Evolutionary conservation across 306 rosid genomes (phyloP).

Genomic region (Malus orientalis): DNA sequence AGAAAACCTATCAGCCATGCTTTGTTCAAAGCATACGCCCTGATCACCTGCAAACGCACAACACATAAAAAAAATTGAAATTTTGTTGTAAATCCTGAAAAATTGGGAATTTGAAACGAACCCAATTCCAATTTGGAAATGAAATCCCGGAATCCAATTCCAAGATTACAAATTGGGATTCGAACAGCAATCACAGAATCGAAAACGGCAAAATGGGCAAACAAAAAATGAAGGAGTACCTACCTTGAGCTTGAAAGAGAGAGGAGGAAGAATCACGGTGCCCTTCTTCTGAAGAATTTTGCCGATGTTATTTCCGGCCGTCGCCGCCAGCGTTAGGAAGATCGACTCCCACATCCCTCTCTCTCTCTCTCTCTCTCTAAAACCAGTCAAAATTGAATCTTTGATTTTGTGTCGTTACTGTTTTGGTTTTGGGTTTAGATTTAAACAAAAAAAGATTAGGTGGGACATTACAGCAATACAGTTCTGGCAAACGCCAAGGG

Average conservation of each 20-base stretch:
- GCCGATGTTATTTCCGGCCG: slow-evolving; percentile 98
- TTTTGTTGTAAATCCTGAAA: neutral
- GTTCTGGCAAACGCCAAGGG: neutral
- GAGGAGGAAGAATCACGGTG: slow-evolving; percentile 91
- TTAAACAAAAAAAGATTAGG: neutral
- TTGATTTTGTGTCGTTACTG: neutral
- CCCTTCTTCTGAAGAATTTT: slow-evolving; percentile 94
- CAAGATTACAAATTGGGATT: neutral
- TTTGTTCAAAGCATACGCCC: slow-evolving; percentile 77
- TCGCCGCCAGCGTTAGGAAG: slow-evolving; percentile 73
- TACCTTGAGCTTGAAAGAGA: slow-evolving; percentile 85
- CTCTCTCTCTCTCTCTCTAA: neutral
- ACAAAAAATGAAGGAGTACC: neutral
- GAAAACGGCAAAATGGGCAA: neutral
- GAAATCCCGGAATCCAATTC: neutral
- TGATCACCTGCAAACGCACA: slow-evolving; percentile 59
- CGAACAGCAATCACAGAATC: neutral
- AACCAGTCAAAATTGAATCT: neutral
- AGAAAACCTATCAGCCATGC: slow-evolving; percentile 78
- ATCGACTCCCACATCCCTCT: slow-evolving; percentile 85
- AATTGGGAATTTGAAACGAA: neutral
- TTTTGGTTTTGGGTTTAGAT: neutral
- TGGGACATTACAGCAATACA: neutral
- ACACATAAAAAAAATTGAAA: neutral
- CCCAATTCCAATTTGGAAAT: neutral